Evolutionary conservation across 2,329 filamentous ascomycete species (phyloP), one percentile per base, ranked within the genome.

Genomic region (Sordariomycetes sp.): DNA sequence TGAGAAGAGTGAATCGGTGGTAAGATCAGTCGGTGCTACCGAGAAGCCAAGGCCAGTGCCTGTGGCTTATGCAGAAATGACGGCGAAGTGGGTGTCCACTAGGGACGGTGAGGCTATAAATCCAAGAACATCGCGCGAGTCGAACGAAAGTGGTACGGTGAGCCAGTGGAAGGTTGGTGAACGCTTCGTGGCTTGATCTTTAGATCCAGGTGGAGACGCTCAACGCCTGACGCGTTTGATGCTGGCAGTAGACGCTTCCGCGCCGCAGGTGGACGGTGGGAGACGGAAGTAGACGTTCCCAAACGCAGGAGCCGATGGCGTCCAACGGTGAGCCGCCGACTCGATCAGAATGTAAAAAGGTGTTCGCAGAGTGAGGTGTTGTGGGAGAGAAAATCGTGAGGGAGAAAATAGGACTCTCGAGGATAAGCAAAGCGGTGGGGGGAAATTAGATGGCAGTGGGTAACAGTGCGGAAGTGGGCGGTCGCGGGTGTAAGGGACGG

Each of bases 81-180:
- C 15, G 51, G 28, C 51, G 13, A 52, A 52, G 51, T 22, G 24
- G 51, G 51, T 52, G 56, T 57, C 56, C 56, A 50, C 15, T 50
- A 53, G 42, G 56, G 56, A 57, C 58, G 34, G 56, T 65, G 56
- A 57, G 62, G 65, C 62, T 69, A 69, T 69, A 69, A 68, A 56
- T 25, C 42, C 50, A 35, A 35, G 53, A 55, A 60, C 58, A 69
- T 69, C 32, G 63, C 20, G 45, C 22, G 45, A 24, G 20, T 12
- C n/a, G 45, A 50, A 20, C 45, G 45, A 50, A 24, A 50, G n/a
- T 20, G n/a, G 22, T 22, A 34, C 13, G 39, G 35, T n/a, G 10
- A 51, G 52, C 34, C 52, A n/a, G 32, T 7, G n/a, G 39, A 54
- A 54, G 53, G 53, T 20, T 55, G 53, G 36, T 15, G 39, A 45